Base-by-base conservation (phyloP, 2,329 filamentous ascomycete genomes). In the Pseudogymnoascus sp. region DNA sequence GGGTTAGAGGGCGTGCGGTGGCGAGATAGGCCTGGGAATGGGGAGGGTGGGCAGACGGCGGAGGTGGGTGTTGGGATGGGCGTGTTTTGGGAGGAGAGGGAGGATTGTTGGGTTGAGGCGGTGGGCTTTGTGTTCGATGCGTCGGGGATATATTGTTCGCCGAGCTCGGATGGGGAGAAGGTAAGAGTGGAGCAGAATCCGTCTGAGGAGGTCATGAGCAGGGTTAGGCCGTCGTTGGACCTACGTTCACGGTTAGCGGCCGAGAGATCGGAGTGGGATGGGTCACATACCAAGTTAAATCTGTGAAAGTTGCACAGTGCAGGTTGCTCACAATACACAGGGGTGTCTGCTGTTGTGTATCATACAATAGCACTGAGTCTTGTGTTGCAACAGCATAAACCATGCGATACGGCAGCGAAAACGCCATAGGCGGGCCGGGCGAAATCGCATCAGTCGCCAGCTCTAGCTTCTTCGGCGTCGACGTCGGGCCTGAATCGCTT, bases 311-410 rank as follows among this genome's bases (percentile, higher is more conserved):
- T 3, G 94, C 92, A 72, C 92, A 96, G 73, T 99, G 94, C 65
- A 99, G 75, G 69, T 99, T 99, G 80, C 91, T 97, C 56, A 99
- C 92, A 37, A 97, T 82, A 71, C 91, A 96, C 34, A 99, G 78
- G 2, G 94, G 94, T 6, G 90, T 95, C 68, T 92, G 88, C 71
- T 99, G 94, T 70, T 99, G 94, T 0, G 94, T 99, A 73, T 99
- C 94, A 70, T 99, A 99, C 19, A 99, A 80, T 41, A 96, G 78
- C 3, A 99, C 89, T 0, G 94, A 89, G 74, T 99, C 94, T 71
- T 97, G 92, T 0, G 94, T 99, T 6, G 94, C 95, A 35, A 99
- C 92, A 3, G 92, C 94, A 74, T 97, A 99, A 0, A 99, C 82
- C 78, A 99, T 91, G 23, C 94, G 86, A 72, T 99, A 97, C 0